These are phyloP conservation scores for Kwoniella dejecticola DNA, from an alignment of 768 basidiomycete species.

Conservation along the genomic window DNA sequence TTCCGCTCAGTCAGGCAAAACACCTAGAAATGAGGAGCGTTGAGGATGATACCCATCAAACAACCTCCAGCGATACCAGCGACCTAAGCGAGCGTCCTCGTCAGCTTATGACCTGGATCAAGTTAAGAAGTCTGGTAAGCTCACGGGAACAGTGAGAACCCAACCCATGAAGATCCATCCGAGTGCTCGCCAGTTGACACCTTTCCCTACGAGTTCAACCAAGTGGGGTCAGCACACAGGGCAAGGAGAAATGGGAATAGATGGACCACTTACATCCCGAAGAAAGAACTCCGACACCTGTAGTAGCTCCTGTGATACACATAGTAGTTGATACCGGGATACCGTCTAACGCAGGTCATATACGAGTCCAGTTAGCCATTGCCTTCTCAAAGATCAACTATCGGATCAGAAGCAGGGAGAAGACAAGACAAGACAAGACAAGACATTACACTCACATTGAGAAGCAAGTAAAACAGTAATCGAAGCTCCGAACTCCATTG, in stretches of 20 bases:
- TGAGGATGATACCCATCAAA: conserved; percentile 50
- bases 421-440: no score
- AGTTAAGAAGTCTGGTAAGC: not conserved
- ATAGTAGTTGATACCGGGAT: conserved; percentile 56
- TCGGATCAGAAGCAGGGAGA: no score
- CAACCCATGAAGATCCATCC: conserved; percentile 54
- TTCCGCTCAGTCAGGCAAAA: no score
- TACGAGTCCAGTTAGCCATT: no score
- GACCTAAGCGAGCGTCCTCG: not conserved
- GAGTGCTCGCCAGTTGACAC: conserved; percentile 55
- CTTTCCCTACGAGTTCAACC: conserved; percentile 6
- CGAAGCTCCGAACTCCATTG: conserved; percentile 57
- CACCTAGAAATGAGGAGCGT: conserved; percentile 47
- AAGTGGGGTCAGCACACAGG: not conserved
- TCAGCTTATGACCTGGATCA: not conserved
- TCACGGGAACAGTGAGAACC: conserved; percentile 50
- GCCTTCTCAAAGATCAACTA: no score
- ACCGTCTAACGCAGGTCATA: conserved; percentile 11
- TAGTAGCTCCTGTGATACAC: conserved; percentile 54
- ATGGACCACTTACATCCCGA: conserved; percentile 35
- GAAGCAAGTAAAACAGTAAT: conserved; percentile 58
- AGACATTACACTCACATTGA: conserved; percentile 31
- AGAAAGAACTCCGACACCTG: conserved; percentile 56
- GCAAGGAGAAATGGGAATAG: not conserved
- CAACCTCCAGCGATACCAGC: conserved; percentile 37